Evolutionary conservation across 2,329 filamentous ascomycete genomes (phyloP).

Genomic region (Xylaria sp.): DNA sequence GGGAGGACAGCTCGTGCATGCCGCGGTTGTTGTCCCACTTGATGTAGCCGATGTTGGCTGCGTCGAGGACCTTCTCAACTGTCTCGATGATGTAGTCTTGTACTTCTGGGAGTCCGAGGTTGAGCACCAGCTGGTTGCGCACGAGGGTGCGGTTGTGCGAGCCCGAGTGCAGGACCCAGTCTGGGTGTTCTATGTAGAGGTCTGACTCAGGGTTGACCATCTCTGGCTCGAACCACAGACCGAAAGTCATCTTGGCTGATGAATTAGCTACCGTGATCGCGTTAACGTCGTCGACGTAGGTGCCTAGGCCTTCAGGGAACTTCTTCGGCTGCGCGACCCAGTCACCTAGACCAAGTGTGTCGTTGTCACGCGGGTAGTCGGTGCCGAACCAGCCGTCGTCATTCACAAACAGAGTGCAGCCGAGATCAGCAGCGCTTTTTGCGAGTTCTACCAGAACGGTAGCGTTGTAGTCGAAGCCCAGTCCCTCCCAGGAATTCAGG

Average conservation of each 20-base stretch:
- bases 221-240: slow-evolving; percentile 75
- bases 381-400: slow-evolving; percentile 76
- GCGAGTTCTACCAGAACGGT: slow-evolving; percentile 66
- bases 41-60: slow-evolving; percentile 66
- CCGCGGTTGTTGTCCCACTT: slow-evolving; percentile 77
- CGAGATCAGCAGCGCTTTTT: slow-evolving; percentile 66
- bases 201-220: slow-evolving; percentile 73
- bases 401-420: slow-evolving; percentile 71
- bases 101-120: slow-evolving; percentile 69
- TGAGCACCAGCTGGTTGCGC: slow-evolving; percentile 70
- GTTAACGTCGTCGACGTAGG: slow-evolving; percentile 64
- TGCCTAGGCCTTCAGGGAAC: slow-evolving; percentile 67
- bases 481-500: slow-evolving; percentile 74
- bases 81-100: slow-evolving; percentile 70
- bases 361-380: slow-evolving; percentile 68
- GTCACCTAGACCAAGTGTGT: slow-evolving; percentile 70
- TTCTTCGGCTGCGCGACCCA: slow-evolving; percentile 68
- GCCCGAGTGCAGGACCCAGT: slow-evolving; percentile 71
- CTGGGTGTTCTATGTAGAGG: slow-evolving; percentile 70
- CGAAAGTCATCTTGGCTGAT: slow-evolving; percentile 65
- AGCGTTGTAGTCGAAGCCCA: slow-evolving; percentile 68
- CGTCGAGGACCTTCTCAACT: slow-evolving; percentile 65
- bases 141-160: slow-evolving; percentile 65
- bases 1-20: slow-evolving; percentile 68
- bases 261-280: slow-evolving; percentile 60